Evolutionary conservation across 192 early-diverging fungal genomes (phyloP), one percentile per base, ranked within the genome.

Genomic region (Coemansia erecta): DNA sequence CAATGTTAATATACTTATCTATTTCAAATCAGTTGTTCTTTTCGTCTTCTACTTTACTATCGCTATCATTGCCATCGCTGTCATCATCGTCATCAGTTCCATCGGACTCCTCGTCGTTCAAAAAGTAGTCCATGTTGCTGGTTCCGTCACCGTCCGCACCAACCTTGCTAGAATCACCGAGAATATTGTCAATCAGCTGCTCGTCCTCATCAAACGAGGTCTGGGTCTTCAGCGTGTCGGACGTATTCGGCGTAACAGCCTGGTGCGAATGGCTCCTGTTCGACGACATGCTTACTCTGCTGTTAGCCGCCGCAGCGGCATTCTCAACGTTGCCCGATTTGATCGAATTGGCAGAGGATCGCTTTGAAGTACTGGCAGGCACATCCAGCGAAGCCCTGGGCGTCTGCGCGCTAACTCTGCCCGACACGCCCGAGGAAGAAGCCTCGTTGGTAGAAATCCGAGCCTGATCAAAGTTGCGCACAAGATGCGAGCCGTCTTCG

Each of bases 51-150:
- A 21, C 44, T n/a, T 21, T 45, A 18, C 44, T 45, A 19, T 45
- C n/a, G 44, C 15, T 8, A 24, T 13, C 15, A 0, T 56, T 23
- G 24, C 7, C 23, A 8, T 42, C 41, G 23, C 33, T 26, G 14
- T 26, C 23, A 15, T 56, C 39, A 21, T 56, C 54, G 26, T 60
- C 37, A 28, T 49, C 58, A 23, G 45, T 51, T 4, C 48, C 58
- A 24, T 60, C 58, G 21, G 58, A 60, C 28, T 60, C 58, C 10
- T 60, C 58, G 23, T 60, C 58, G 4, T 60, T 60, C 41, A 60
- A 44, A 24, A 60, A 60, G 31, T 28, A 60, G 23, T 60, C 58
- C 40, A 60, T 60, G 39, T 48, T 51, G 13, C 26, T 28, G 48
- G 23, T 28, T 14, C 18, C 26, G n/a, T 28, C 48, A 31, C 23